These are phyloP conservation scores for Micractinium conductrix DNA, from an alignment of 139 green algal species.

Conservation along the genomic window DNA sequence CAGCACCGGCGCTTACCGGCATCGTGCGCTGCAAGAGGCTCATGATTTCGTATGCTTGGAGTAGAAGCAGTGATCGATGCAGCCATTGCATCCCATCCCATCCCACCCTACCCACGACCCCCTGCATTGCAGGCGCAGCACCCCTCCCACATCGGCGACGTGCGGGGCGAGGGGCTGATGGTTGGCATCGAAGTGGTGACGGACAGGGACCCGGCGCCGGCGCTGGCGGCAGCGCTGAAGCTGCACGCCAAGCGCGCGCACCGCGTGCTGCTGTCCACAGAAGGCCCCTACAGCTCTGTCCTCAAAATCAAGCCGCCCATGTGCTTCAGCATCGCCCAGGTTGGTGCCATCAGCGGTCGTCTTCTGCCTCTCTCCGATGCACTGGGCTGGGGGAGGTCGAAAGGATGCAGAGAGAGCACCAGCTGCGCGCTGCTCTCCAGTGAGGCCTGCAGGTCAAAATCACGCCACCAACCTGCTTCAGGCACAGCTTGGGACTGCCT, in stretches of 20 bases:
- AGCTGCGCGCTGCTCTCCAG: too few species aligned
- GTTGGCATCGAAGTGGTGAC: slow-evolving; percentile 94
- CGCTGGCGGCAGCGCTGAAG: slow-evolving; percentile 76
- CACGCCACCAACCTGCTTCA: too few species aligned
- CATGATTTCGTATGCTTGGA: too few species aligned
- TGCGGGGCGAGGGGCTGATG: slow-evolving; percentile 93
- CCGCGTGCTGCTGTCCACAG: slow-evolving; percentile 93
- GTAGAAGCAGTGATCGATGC: neutral
- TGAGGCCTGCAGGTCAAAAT: too few species aligned
- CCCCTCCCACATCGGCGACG: slow-evolving; percentile 86
- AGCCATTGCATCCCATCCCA: neutral
- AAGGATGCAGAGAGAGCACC: too few species aligned
- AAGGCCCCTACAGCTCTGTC: slow-evolving; percentile 88
- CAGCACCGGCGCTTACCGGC: too few species aligned
- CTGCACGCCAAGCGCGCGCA: slow-evolving; percentile 82
- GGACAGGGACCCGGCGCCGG: slow-evolving; percentile 73
- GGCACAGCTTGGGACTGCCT: too few species aligned
- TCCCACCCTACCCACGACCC: neutral
- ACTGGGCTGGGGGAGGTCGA: too few species aligned
- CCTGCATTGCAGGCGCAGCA: slow-evolving; percentile 65
- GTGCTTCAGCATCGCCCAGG: slow-evolving; percentile 79
- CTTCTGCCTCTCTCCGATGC: too few species aligned
- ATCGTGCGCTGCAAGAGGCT: too few species aligned
- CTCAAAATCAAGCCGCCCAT: slow-evolving; percentile 99
- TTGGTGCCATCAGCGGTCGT: too few species aligned